Evolutionary conservation across 1,284 basidiomycete genomes (phyloP), one percentile per base, ranked within the genome.

Genomic region (Singerocomus inundabilis): DNA sequence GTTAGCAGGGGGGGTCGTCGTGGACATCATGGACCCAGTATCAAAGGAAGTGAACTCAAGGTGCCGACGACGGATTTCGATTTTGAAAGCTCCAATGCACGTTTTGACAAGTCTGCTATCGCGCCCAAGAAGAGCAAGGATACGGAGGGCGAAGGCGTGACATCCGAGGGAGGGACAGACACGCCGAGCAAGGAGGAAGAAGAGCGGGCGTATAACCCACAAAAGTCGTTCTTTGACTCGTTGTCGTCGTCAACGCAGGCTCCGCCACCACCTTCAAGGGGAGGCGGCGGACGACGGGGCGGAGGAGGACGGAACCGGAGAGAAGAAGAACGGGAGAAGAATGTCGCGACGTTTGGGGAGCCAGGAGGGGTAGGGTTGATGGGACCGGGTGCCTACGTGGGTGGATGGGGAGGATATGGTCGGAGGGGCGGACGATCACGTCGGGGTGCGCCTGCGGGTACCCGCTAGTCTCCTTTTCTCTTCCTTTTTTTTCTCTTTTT

Each of bases 321-420:
- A 41, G 88, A 90, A 58, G 88, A 90, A 59, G 88, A 90, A 63
- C 70, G 87, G 51, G 85, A 88, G 66, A 79, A 79, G 67, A 91
- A 91, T 59, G 79, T 91, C 7, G 85, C 85, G 30, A 91, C 88
- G 12, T 91, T 91, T 73, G 88, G 88, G 5, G 88, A 90, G 64
- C 83, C 88, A 6, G 87, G 87, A 15, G 84, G 83, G 50, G 78
- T 85, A 25, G 85, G 86, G 10, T 64, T 88, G 44, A 76, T 88
- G 74, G 85, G 87, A 0, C 85, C 85, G 21, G 76, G 76, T 44
- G 77, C 74, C 18, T 80, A 80, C 56, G 76, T 79, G 12, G 71
- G 73, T 46, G 78, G 79, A 1, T 79, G 75, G 72, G 78, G 78
- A 38, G 76, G 78, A 4, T 74, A 75, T 59, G 72, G 77, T 32